These are phyloP conservation scores for Oryza glaberrima DNA, from an alignment of 176 grass and related monocot species.

Conservation along the genomic window DNA sequence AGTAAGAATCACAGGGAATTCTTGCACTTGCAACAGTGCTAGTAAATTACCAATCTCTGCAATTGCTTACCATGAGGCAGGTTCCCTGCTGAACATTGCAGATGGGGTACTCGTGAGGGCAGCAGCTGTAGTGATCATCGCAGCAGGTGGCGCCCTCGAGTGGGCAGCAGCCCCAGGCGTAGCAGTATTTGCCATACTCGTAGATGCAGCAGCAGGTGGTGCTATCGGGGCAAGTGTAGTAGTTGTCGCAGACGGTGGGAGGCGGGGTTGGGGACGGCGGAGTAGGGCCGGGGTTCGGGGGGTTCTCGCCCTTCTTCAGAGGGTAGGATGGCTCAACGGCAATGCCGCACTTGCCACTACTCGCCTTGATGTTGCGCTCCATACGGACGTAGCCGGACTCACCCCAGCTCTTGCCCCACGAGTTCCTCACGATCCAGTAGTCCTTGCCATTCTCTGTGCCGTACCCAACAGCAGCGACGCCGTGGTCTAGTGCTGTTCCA, in stretches of 20 bases:
- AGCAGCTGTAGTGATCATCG: slow-evolving; percentile 93
- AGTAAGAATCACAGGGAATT: slow-evolving; percentile 17
- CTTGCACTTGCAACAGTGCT: not conserved
- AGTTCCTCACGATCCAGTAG: slow-evolving; percentile 96
- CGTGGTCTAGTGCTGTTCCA: slow-evolving; percentile 76
- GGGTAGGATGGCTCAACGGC: slow-evolving; percentile 80
- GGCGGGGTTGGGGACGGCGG: slow-evolving; percentile 57
- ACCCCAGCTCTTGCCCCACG: slow-evolving; percentile 77
- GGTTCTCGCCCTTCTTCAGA: slow-evolving; percentile 69
- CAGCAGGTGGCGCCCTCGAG: slow-evolving; percentile 87
- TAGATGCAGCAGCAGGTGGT: slow-evolving; percentile 95
- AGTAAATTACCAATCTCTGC: not conserved
- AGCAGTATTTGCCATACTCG: slow-evolving; percentile 65
- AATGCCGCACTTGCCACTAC: slow-evolving; percentile 79
- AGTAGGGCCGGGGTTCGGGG: slow-evolving; percentile 77
- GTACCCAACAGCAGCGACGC: slow-evolving; percentile 72
- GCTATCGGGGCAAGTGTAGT: slow-evolving; percentile 64
- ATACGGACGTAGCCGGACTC: slow-evolving; percentile 77
- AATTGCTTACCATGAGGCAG: slow-evolving; percentile 66
- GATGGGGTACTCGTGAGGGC: slow-evolving; percentile 87
- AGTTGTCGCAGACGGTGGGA: slow-evolving; percentile 61
- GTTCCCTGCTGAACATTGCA: slow-evolving; percentile 65
- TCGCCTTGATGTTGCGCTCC: slow-evolving; percentile 72
- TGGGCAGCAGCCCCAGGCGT: slow-evolving; percentile 88
- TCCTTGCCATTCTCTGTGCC: slow-evolving; percentile 67